phyloP scores from a whole-genome alignment of 352 stramenopile species.

The Pythium diclinum region DNA sequence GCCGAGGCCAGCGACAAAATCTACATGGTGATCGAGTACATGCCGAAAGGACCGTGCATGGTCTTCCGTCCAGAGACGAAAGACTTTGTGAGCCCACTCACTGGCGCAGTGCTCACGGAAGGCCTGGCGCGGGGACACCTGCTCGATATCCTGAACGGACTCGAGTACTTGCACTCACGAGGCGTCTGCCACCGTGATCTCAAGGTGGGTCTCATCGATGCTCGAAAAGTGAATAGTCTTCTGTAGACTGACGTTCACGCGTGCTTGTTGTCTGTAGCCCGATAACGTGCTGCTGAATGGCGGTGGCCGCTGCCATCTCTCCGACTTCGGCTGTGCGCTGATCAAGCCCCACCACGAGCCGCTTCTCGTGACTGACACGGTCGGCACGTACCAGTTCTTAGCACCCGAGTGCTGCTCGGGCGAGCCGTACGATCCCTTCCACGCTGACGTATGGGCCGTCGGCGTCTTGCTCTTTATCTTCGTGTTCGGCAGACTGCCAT shows the following conservation, averaged over 20 bases:
- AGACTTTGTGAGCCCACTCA: constrained; percentile 69
- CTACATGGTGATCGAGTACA: constrained; percentile 87
- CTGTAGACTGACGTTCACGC: not conserved
- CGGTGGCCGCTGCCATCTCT: constrained; percentile 75
- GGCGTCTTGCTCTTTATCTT: constrained; percentile 87
- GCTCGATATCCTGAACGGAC: constrained; percentile 69
- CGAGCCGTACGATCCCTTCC: constrained; percentile 79
- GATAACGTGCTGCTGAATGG: constrained; percentile 87
- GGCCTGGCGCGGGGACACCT: constrained; percentile 61
- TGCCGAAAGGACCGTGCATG: constrained; percentile 82
- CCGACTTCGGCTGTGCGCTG: constrained; percentile 87
- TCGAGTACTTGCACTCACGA: constrained; percentile 75
- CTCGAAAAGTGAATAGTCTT: not conserved
- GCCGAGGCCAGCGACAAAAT: constrained; percentile 71
- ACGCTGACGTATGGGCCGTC: constrained; percentile 83
- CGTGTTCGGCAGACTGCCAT: constrained; percentile 78
- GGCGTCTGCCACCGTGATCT: constrained; percentile 87
- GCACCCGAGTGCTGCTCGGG: constrained; percentile 86
- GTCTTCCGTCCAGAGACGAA: constrained; percentile 61
- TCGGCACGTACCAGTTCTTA: constrained; percentile 90
- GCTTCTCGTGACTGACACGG: constrained; percentile 63
- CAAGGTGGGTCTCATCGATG: constrained; percentile 47
- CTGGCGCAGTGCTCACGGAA: constrained; percentile 49
- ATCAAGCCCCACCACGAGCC: constrained; percentile 1
- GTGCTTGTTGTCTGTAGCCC: constrained; percentile 36